Evolutionary conservation across 179 eudicot species (phyloP).

Genomic region (Actinidia polygama): DNA sequence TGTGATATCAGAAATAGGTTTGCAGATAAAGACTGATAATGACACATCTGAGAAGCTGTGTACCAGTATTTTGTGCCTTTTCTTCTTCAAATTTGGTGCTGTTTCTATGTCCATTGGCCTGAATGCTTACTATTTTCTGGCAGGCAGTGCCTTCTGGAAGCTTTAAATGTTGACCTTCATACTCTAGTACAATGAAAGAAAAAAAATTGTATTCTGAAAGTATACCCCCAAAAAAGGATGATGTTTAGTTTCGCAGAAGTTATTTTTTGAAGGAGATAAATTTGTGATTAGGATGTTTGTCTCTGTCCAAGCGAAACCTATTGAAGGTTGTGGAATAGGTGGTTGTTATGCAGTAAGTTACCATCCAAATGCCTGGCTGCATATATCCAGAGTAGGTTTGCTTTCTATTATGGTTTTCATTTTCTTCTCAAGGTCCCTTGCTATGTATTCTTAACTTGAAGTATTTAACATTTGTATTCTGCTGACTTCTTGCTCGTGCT

Average conservation of each 20-base stretch:
- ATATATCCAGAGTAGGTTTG: neutral
- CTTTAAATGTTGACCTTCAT: neutral
- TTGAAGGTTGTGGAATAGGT: neutral
- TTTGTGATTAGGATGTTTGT: neutral
- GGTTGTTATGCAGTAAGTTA: neutral
- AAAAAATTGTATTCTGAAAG: neutral
- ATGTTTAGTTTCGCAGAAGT: neutral
- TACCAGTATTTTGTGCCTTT: too few relatives aligned
- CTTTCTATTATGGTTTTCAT: neutral
- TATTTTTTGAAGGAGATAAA: neutral
- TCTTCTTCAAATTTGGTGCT: neutral
- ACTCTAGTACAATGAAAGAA: neutral
- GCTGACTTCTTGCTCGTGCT: neutral
- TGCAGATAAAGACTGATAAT: neutral
- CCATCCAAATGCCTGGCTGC: slow-evolving; percentile 78
- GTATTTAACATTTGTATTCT: neutral
- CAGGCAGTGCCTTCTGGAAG: neutral
- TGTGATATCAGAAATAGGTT: neutral
- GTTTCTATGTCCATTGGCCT: neutral
- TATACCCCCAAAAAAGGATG: neutral
- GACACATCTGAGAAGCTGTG: neutral
- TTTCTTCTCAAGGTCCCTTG: neutral
- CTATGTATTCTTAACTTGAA: neutral
- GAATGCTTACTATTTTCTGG: neutral
- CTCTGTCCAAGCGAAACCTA: neutral